A percentile compares a stretch with the other conserved stretches of the same genome.
phyloP scores from a whole-genome alignment of 176 grass and related monocot species.

The Rhynchospora breviuscula region DNA sequence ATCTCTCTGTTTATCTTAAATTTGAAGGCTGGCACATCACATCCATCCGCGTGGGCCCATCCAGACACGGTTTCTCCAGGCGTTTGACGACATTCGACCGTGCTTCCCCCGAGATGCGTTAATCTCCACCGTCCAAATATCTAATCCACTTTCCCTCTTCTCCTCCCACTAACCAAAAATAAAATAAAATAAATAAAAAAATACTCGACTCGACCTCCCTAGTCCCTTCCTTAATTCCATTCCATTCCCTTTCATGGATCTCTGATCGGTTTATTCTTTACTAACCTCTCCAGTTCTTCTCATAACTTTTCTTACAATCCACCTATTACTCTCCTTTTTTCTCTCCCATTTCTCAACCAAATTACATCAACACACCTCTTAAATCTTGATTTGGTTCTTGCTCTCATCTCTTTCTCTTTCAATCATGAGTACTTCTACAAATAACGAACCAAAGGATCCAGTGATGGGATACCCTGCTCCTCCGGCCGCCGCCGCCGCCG shows the following conservation, averaged over 20 bases:
- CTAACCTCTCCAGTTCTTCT: neutral
- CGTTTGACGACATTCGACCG: neutral
- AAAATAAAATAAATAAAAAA: too few relatives aligned
- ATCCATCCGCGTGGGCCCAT: neutral
- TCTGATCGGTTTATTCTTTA: neutral
- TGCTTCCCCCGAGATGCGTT: neutral
- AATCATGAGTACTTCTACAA: conserved; percentile 14
- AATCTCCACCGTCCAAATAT: neutral
- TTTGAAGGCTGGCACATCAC: neutral
- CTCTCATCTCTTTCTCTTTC: neutral
- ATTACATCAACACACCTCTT: neutral
- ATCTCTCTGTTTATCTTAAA: too few relatives aligned
- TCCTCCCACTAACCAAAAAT: neutral
- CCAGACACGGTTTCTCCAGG: neutral
- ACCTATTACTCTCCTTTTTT: neutral
- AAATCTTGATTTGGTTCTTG: neutral
- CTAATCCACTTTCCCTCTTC: neutral
- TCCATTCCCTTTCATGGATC: neutral
- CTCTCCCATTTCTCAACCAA: neutral
- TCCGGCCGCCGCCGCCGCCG: neutral
- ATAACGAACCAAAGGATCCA: conserved; percentile 34
- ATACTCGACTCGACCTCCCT: too few relatives aligned
- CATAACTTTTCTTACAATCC: neutral
- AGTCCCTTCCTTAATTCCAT: too few relatives aligned
- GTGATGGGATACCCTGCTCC: conserved; percentile 64